Evolutionary conservation across 1,139 yeast genomes (phyloP).

Genomic region (Ogataea hybrid): DNA sequence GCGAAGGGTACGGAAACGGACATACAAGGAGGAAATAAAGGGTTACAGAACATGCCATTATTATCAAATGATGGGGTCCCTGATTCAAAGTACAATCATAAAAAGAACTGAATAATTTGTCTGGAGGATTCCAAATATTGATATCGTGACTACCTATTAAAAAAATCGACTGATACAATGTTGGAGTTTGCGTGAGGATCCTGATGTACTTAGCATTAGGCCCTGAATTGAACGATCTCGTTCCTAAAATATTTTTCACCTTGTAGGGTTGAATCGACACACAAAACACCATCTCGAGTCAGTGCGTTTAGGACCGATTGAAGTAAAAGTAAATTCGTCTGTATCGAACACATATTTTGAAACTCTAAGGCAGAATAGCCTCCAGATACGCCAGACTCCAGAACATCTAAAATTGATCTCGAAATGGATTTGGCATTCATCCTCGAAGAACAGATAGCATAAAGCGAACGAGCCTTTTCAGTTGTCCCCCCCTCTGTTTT

Average conservation of each 20-base stretch:
- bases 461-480: constrained; percentile 6
- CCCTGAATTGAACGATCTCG: background rate
- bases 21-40: background rate
- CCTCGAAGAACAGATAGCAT: constrained; percentile 25
- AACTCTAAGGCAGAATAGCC: constrained; percentile 30
- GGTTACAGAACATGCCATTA: no score
- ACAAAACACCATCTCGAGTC: background rate
- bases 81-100: no score
- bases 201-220: no score
- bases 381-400: constrained; percentile 14
- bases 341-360: constrained; percentile 20
- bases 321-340: constrained; percentile 29
- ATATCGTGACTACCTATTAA: no score
- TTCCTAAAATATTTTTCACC: constrained; percentile 5
- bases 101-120: no score
- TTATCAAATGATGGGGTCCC: no score
- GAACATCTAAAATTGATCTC: constrained; percentile 18
- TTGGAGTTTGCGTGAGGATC: no score
- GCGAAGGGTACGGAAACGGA: background rate
- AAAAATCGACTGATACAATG: no score
- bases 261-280: constrained; percentile 1
- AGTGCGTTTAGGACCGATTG: constrained; percentile 26
- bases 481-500: no score
- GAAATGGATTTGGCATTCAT: constrained; percentile 23
- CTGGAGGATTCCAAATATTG: no score